phyloP scores from a whole-genome alignment of 2,329 filamentous ascomycete genomes.

The Aspergillus felis region DNA sequence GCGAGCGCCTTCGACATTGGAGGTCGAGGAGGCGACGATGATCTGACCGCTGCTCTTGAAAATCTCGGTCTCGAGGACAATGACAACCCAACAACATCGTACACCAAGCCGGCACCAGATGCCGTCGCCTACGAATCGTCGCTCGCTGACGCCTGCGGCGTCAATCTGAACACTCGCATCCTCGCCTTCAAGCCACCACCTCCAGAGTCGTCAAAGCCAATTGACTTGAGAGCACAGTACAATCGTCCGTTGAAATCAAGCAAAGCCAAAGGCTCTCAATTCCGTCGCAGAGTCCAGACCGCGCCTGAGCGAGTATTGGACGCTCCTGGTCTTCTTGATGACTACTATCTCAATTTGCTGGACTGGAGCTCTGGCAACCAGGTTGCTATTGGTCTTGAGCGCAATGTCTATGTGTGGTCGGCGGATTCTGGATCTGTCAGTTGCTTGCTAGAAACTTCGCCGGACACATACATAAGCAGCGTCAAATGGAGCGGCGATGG shows the following conservation, averaged over 20 bases:
- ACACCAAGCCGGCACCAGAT: conserved; percentile 78
- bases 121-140: conserved; percentile 89
- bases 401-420: conserved; percentile 97
- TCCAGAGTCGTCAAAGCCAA: conserved; percentile 97
- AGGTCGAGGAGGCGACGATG: conserved; percentile 62
- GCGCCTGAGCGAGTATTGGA: conserved; percentile 95
- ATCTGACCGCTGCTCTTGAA: conserved; percentile 74
- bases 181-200: conserved; percentile 96
- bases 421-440: conserved; percentile 87
- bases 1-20: conserved; percentile 63
- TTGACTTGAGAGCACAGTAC: conserved; percentile 95
- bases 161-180: conserved; percentile 90
- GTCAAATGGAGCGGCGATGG: conserved; percentile 99
- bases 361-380: conserved; percentile 99
- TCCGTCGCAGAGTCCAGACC: conserved; percentile 86
- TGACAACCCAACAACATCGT: conserved; percentile 57
- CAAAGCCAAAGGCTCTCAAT: conserved; percentile 72
- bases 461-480: conserved; percentile 94
- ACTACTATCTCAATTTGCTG: conserved; percentile 98
- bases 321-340: conserved; percentile 90
- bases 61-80: conserved; percentile 73
- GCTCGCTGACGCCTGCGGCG: conserved; percentile 83
- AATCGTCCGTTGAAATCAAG: conserved; percentile 87
- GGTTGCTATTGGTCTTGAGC: conserved; percentile 94
- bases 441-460: conserved; percentile 79